Percentiles rank a stretch among this genome's conserved stretches.
phyloP scores from a whole-genome alignment of 2,329 filamentous ascomycete genomes.

The Colletotrichum navitas region DNA sequence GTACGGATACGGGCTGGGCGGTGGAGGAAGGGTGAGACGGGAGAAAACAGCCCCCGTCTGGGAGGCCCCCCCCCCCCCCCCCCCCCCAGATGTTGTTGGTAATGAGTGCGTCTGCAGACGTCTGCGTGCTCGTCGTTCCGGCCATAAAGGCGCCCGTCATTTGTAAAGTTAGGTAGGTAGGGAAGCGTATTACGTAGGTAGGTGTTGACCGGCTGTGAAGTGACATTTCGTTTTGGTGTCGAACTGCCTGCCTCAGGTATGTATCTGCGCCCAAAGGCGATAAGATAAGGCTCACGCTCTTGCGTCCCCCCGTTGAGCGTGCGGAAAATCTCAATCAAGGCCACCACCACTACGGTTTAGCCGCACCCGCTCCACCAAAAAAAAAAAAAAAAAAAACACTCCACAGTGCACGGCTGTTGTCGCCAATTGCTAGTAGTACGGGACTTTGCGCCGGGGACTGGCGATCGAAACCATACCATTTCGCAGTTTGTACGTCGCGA shows the following conservation, averaged over 20 bases:
- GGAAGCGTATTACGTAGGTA: neutral
- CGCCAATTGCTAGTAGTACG: neutral
- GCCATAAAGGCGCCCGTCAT: neutral
- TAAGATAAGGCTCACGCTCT: slow-evolving; percentile 23
- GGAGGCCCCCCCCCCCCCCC: neutral
- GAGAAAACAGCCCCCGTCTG: neutral
- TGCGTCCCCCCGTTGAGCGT: neutral
- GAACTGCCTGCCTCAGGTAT: too few species aligned
- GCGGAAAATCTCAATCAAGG: slow-evolving; percentile 28
- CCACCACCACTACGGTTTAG: neutral
- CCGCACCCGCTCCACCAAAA: slow-evolving; percentile 12
- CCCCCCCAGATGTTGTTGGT: neutral
- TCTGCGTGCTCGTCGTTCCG: neutral
- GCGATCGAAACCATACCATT: slow-evolving; percentile 9
- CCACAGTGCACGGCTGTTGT: slow-evolving; percentile 5
- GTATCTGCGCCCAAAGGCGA: neutral
- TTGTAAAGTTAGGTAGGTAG: neutral
- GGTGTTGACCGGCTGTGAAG: neutral
- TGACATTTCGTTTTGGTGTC: neutral
- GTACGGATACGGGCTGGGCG: neutral
- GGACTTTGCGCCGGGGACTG: slow-evolving; percentile 4
- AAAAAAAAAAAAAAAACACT: neutral
- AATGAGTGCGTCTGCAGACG: neutral
- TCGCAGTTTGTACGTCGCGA: neutral
- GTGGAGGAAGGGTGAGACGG: neutral